Evolutionary conservation across 495 filamentous ascomycete species (phyloP).

Genomic region (Daldinia loculata): DNA sequence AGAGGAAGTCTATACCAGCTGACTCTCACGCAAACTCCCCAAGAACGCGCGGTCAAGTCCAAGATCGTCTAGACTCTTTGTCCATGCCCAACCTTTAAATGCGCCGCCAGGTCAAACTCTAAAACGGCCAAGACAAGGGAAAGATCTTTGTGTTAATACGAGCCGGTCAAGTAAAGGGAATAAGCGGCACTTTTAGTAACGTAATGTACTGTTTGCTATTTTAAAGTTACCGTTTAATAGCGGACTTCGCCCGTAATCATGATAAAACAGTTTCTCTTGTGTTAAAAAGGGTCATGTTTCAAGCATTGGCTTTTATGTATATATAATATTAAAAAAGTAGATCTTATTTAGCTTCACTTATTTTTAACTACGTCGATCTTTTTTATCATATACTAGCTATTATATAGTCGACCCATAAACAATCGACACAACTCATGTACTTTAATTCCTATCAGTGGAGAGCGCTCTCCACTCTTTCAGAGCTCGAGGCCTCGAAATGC

Average conservation of each 20-base stretch:
- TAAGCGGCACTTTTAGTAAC: neutral
- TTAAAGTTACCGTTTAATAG: neutral
- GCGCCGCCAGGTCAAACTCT: slow-evolving; percentile 20
- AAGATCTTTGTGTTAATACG: slow-evolving; percentile 30
- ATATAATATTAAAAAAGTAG: no score
- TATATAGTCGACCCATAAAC: no score
- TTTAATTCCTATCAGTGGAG: neutral
- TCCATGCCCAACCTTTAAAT: slow-evolving; percentile 12
- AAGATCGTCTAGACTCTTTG: slow-evolving; percentile 4
- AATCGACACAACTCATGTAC: no score
- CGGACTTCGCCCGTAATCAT: no score
- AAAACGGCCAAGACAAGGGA: slow-evolving; percentile 19
- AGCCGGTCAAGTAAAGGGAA: slow-evolving; percentile 17
- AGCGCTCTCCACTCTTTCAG: no score
- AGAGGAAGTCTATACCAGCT: slow-evolving; percentile 7
- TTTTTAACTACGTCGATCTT: no score
- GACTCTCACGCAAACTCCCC: slow-evolving; percentile 1
- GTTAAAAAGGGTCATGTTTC: neutral
- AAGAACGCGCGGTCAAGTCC: slow-evolving; percentile 29
- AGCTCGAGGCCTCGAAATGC: no score
- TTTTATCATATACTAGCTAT: no score
- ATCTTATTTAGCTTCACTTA: no score
- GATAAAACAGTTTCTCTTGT: neutral
- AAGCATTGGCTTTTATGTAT: neutral
- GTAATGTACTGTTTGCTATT: neutral